These are phyloP conservation scores for Alternaria brassicae DNA, from an alignment of 2,329 filamentous ascomycete genomes.

Conservation along the genomic window DNA sequence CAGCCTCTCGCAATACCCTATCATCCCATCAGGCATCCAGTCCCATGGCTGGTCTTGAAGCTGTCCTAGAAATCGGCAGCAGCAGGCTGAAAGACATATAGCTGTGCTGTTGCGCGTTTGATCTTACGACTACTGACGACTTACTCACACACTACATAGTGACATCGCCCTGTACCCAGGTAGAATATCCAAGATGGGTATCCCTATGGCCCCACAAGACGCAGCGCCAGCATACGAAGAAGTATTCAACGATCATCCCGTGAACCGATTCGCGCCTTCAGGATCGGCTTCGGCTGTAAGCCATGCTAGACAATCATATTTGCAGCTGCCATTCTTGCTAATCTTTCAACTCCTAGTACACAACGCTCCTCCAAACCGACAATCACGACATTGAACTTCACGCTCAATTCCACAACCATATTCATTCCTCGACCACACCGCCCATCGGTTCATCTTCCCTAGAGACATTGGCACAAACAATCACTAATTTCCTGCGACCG, in stretches of 20 bases:
- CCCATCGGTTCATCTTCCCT: background rate
- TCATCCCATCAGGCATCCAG: slow-evolving; percentile 3
- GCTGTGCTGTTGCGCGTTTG: background rate
- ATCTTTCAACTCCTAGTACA: slow-evolving; percentile 26
- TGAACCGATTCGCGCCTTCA: slow-evolving; percentile 26
- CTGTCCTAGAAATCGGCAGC: background rate
- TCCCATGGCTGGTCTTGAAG: background rate
- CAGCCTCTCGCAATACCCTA: slow-evolving; percentile 10
- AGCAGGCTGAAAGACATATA: background rate
- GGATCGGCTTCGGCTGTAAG: slow-evolving; percentile 31
- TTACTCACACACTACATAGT: background rate
- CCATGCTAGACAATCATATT: background rate
- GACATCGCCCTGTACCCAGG: too few relatives aligned
- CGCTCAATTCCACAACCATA: slow-evolving; percentile 19
- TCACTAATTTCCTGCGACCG: slow-evolving; percentile 33
- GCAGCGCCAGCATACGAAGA: slow-evolving; percentile 41
- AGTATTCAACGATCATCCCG: slow-evolving; percentile 32
- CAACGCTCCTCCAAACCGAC: slow-evolving; percentile 34
- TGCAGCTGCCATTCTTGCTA: background rate
- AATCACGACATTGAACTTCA: slow-evolving; percentile 32
- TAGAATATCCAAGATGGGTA: slow-evolving; percentile 23
- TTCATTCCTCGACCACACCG: slow-evolving; percentile 1
- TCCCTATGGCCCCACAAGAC: slow-evolving; percentile 23
- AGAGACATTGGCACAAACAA: slow-evolving; percentile 33
- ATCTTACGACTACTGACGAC: background rate